Evolutionary conservation across 768 basidiomycete species (phyloP), one percentile per base, ranked within the genome.

Genomic region (Porpolomopsis calyptriformis): DNA sequence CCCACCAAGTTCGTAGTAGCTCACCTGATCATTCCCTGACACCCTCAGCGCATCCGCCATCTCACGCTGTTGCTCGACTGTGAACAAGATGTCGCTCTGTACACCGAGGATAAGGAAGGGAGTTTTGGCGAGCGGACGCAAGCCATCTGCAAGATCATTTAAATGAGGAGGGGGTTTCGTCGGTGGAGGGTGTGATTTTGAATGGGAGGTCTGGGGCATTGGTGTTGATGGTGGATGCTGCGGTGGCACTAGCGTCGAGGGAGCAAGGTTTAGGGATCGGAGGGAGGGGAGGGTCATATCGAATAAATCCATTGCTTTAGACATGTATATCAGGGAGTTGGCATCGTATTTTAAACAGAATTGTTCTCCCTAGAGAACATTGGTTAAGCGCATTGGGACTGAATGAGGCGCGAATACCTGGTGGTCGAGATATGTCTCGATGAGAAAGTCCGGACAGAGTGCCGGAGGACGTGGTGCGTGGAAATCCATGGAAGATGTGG

Each of bases 261-360:
- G 52, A 54, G 58, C 19, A 61, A 97, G 69, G 25, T 76, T 72
- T 24, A 97, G 75, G 20, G 76, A 76, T 40, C 74, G 61, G 14
- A 99, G 74, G 12, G 90, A 75, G 12, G 86, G 74, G 1, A 70
- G 66, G 3, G 90, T 91, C 78, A 99, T 82, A 66, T 97, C 94
- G 64, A 99, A 99, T 0, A 98, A 73, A 62, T 98, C 96, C 96
- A 99, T 99, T 25, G 96, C 96, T 65, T 98, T 99, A 4, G 90
- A 94, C 50, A 99, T 80, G 70, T 98, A 99, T 53, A 98, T 91
- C 63, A 98, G 82, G 1, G 93, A 97, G 67, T 98, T 99, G 48
- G 96, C 94, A 60, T 99, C 96, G 62, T 98, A 99, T 60, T 96
- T 98, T 47, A 99, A 71, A 62, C 96, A 98, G 66, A 98, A 99